Base-by-base conservation (phyloP, 208 protist genomes). In the Acanthamoeba healyi region DNA sequence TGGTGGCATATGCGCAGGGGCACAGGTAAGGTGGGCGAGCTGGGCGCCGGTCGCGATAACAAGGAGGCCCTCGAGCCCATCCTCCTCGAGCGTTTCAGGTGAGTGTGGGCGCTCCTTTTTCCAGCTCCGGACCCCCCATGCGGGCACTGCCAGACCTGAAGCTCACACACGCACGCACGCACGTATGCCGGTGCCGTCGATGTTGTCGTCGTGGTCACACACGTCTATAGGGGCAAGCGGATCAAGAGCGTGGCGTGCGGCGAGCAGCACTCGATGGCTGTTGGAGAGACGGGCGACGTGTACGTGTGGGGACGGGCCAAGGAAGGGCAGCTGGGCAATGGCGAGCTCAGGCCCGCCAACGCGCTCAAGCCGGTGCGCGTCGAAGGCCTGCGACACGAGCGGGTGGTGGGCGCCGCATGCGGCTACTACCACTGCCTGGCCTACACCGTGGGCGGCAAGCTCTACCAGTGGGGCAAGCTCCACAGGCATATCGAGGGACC, bases 381-480 rank as follows among this genome's bases (percentile, higher is more conserved):
- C 36, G n/a, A 40, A 32, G 56, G 26, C 15, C 82, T 90, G 22
- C 44, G 82, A 17, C 82, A 90, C 54, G 82, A 90, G 54, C 44
- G 82, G 6, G 54, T 90, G 17, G 40, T 49, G 17, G 34, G 15
- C 22, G 82, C 15, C 51, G 40, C 34, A 7, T 90, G 82, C 54
- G 82, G 82, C 54, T 90, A 70, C 54, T 70, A 90, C 82, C 82
- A 90, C 82, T 70, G 56, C 82, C n/a, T 90, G 44, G 82, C 56
- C 34, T 2, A 44, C 46, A 90, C 82, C 82, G 54, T 49, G 34
- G 29, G 19, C 19, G 82, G 82, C 51, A 36, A 70, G 46, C 34
- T 90, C 51, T 90, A 90, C 82, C 82, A 90, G 82, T 90, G 82
- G 82, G 82, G 82, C 51, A 90, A 70, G 82, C 82, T 90, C 44